Conservation (phyloP, 75 land plant species). For the Picea sitchensis region DNA sequence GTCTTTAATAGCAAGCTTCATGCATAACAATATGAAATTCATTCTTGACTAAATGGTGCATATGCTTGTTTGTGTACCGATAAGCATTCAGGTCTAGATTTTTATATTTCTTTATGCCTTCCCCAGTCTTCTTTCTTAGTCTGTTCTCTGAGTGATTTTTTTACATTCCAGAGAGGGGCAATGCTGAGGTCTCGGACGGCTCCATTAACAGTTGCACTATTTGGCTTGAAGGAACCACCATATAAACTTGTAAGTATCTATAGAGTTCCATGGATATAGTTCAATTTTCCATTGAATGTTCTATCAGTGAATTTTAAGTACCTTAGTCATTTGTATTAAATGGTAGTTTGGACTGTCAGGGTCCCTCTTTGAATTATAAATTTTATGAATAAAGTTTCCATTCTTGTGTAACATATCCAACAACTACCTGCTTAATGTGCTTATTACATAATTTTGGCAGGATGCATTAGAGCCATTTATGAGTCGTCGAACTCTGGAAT, state of each 20-base stretch:
- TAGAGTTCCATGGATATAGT: not conserved
- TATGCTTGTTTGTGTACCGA: conserved; percentile 1
- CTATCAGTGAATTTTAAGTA: not conserved
- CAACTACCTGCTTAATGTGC: too few relatives aligned
- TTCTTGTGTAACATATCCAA: not conserved
- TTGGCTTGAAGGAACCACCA: conserved; percentile 14
- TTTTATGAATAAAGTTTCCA: not conserved
- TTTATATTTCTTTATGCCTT: not conserved
- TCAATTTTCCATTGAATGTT: conserved; percentile 1
- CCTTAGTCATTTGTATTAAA: not conserved
- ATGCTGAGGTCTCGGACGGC: not conserved
- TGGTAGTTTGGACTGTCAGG: not conserved
- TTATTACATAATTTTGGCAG: conserved; percentile 25
- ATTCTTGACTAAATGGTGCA: not conserved
- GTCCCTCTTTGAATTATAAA: not conserved
- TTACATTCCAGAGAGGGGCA: conserved; percentile 1
- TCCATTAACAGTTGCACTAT: conserved; percentile 8
- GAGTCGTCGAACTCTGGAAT: conserved; percentile 71
- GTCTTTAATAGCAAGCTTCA: not conserved
- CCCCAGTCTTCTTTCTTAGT: not conserved
- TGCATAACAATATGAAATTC: not conserved
- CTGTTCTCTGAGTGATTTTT: not conserved
- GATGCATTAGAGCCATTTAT: conserved; percentile 89
- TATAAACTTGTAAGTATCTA: conserved; percentile 7
- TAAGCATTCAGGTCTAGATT: not conserved